Conservation (phyloP, 176 grass and related monocot genomes). For the Sorghum bicolor region Sorghum_bicolor_NCBIv3 NC_012873.2:351501-352000, state of each 20-base stretch:
- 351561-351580: constrained; percentile 23
- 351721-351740: constrained; percentile 25
- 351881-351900: background rate
- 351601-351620: constrained; percentile 18
- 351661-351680: constrained; percentile 21
- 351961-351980: constrained; percentile 40
- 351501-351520: constrained; percentile 38
- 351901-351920: background rate
- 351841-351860: background rate
- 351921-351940: constrained; percentile 17
- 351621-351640: constrained; percentile 33
- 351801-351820: background rate
- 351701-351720: background rate
- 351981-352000: constrained; percentile 31
- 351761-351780: constrained; percentile 35
- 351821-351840: background rate
- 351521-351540: constrained; percentile 32
- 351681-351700: background rate
- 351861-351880: background rate
- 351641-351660: constrained; percentile 31
- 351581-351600: constrained; percentile 29
- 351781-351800: constrained; percentile 56
- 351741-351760: constrained; percentile 44
- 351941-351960: constrained; percentile 46
- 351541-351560: constrained; percentile 21